A percentile compares a stretch with the other conserved stretches of the same genome.
phyloP scores from a whole-genome alignment of 305 asterid species.

The Andrographis paniculata region DNA sequence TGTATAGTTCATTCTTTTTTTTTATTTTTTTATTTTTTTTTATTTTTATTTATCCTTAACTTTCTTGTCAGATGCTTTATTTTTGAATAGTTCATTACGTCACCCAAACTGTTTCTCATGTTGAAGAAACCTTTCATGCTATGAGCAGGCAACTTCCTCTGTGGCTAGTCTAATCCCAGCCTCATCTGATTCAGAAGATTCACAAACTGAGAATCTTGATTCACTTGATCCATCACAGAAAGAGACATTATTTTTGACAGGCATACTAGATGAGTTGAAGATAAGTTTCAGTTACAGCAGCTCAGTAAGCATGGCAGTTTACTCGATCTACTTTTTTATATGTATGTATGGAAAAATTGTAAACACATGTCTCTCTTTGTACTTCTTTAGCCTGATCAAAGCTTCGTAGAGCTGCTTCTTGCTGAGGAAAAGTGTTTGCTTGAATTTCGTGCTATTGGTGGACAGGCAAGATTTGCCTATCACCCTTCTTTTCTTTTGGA shows the following conservation, averaged over 20 bases:
- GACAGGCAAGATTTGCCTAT: slow-evolving; percentile 48
- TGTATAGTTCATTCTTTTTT: too few species aligned
- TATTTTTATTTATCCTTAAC: too few species aligned
- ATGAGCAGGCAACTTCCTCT: slow-evolving; percentile 65
- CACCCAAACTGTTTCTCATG: neutral
- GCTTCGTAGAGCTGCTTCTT: slow-evolving; percentile 60
- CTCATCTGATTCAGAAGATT: slow-evolving; percentile 70
- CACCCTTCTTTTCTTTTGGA: slow-evolving; percentile 8
- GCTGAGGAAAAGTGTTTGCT: slow-evolving; percentile 83
- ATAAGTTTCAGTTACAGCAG: slow-evolving; percentile 66
- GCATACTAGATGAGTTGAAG: slow-evolving; percentile 82
- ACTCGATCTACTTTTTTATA: slow-evolving; percentile 10
- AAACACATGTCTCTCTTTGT: slow-evolving; percentile 19
- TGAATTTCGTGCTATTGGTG: slow-evolving; percentile 95
- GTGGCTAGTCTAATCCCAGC: slow-evolving; percentile 56
- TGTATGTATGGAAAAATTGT: slow-evolving; percentile 12
- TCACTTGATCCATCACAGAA: slow-evolving; percentile 33
- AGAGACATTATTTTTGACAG: slow-evolving; percentile 68
- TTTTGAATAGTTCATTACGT: neutral
- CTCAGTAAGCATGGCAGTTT: slow-evolving; percentile 41
- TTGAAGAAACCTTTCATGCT: slow-evolving; percentile 7
- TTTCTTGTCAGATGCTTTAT: slow-evolving; percentile 1
- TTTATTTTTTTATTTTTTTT: too few species aligned
- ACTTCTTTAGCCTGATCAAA: slow-evolving; percentile 42
- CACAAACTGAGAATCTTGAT: slow-evolving; percentile 45